Evolutionary conservation across 2,329 filamentous ascomycete genomes (phyloP).

Genomic region (Aspergillus terreus): DNA sequence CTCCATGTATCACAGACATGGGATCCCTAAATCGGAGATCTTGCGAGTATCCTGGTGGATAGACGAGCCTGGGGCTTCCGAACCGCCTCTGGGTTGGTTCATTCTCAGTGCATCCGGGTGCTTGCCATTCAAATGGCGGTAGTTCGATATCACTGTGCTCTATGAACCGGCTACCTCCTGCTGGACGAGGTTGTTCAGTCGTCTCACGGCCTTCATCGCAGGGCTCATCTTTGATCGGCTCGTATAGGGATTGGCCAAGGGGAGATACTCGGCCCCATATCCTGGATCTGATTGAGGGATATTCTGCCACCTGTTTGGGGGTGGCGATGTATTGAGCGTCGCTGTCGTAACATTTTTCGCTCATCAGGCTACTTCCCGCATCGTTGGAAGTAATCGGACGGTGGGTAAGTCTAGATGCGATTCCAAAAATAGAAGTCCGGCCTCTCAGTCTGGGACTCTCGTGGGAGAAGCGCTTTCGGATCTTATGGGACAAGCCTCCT

Average conservation of each 20-base stretch:
- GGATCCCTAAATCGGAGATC: too few species aligned
- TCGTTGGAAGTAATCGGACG: slow-evolving; percentile 13
- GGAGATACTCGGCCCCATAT: slow-evolving; percentile 8
- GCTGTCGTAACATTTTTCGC: slow-evolving; percentile 39
- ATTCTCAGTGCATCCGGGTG: too few species aligned
- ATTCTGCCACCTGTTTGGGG: slow-evolving; percentile 23
- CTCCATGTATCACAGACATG: too few species aligned
- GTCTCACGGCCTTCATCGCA: background rate
- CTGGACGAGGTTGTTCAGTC: too few species aligned
- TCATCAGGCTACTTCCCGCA: slow-evolving; percentile 34
- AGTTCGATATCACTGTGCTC: too few species aligned
- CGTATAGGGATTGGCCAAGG: slow-evolving; percentile 6
- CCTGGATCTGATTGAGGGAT: slow-evolving; percentile 5
- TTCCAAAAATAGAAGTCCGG: slow-evolving; percentile 16
- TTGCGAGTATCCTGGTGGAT: too few species aligned
- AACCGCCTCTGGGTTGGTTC: too few species aligned
- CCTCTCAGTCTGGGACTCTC: slow-evolving; percentile 19
- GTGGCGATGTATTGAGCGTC: slow-evolving; percentile 38
- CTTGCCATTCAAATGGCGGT: too few species aligned
- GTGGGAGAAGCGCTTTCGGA: slow-evolving; percentile 33
- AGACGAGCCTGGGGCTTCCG: too few species aligned
- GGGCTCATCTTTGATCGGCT: background rate
- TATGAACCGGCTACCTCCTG: background rate
- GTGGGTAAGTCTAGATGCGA: slow-evolving; percentile 13
- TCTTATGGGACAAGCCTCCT: slow-evolving; percentile 23